phyloP scores from a whole-genome alignment of 2,329 filamentous ascomycete species.

The Phialophora chinensis region DNA sequence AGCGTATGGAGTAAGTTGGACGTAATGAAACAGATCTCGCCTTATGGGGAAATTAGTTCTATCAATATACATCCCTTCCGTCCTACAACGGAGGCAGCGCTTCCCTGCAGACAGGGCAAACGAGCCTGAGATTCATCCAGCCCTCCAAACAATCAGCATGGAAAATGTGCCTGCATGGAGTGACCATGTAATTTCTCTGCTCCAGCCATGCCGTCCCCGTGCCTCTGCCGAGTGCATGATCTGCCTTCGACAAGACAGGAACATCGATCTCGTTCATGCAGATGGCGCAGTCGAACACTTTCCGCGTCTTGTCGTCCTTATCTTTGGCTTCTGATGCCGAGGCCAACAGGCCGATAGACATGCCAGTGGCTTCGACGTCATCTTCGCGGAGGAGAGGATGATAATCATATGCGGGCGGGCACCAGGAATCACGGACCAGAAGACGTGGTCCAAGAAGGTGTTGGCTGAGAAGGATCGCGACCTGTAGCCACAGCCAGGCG shows the following conservation, averaged over 20 bases:
- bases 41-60: not conserved
- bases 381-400: slow-evolving; percentile 82
- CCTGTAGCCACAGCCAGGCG: slow-evolving; percentile 87
- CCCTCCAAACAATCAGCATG: slow-evolving; percentile 90
- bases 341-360: slow-evolving; percentile 74
- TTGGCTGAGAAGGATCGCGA: slow-evolving; percentile 78
- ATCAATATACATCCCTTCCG: slow-evolving; percentile 1
- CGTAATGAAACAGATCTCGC: not conserved
- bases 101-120: slow-evolving; percentile 95
- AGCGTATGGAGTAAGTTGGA: not conserved
- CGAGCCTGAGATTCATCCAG: slow-evolving; percentile 91
- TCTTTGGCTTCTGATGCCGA: slow-evolving; percentile 48
- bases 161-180: slow-evolving; percentile 94
- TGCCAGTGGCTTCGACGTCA: slow-evolving; percentile 75
- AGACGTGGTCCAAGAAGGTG: slow-evolving; percentile 88
- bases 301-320: slow-evolving; percentile 56
- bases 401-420: slow-evolving; percentile 79
- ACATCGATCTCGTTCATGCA: slow-evolving; percentile 92
- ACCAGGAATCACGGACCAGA: slow-evolving; percentile 73
- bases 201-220: slow-evolving; percentile 67
- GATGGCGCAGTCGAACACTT: slow-evolving; percentile 87
- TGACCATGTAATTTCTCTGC: slow-evolving; percentile 91
- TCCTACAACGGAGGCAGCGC: slow-evolving; percentile 77
- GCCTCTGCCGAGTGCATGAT: slow-evolving; percentile 45
- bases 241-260: slow-evolving; percentile 69